Base-by-base conservation (phyloP, 1,284 basidiomycete species). In the Ganoderma leucocontextum region DNA sequence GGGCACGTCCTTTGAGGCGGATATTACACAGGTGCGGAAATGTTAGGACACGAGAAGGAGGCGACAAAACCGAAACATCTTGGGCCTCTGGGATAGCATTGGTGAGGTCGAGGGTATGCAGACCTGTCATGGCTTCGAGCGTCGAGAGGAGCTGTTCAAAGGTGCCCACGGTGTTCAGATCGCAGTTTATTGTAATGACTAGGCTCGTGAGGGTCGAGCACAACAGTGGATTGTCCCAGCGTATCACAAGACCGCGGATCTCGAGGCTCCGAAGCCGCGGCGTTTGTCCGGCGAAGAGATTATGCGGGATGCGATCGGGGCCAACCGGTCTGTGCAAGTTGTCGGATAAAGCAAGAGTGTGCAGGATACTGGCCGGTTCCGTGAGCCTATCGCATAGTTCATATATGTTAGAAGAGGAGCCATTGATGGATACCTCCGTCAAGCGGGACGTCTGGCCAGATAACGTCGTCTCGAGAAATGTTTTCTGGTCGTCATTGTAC, bases 221-320 rank as follows among this genome's bases (percentile, higher is more conserved):
- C 13, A 71, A 49, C 17, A 68, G 19, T 15, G 64, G 64, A 7
- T 41, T 41, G 22, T 44, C 36, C 69, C 69, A 70, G 17, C 19
- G 33, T 25, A 70, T 60, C 1, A 44, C 36, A 17, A 70, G 55
- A 1, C 49, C 36, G 8, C 61, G 61, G 10, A 67, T 57, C 13
- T 67, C 64, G 15, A 70, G 62, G 10, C n/a, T 25, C 29, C 63
- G 66, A n/a, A 70, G 61, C n/a, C 47, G 44, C 19, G 65, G 66
- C 3, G 60, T 35, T 17, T 57, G 47, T 2, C 55, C 61, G 22
- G 19, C 15, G 33, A 58, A 59, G 13, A 70, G 33, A 53, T 35
- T 17, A 17, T 33, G 35, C 12, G n/a, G 15, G 22, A 62, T 22
- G 52, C 25, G 41, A 61, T 57, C 2, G 58, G 22, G 2, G 38